phyloP scores from a whole-genome alignment of 176 grass and related monocot genomes.

The Oryza nivara region DNA sequence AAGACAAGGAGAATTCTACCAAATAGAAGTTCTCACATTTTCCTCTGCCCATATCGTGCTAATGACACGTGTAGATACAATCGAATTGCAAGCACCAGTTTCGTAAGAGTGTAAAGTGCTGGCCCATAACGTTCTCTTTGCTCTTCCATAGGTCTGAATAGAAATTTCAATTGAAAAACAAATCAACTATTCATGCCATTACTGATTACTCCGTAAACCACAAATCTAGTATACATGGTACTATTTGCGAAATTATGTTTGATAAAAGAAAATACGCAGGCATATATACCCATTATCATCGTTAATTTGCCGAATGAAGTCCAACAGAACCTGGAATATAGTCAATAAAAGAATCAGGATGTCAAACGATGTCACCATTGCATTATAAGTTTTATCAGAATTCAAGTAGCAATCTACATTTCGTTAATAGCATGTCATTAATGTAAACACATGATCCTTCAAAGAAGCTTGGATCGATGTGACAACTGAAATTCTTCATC shows the following conservation, averaged over 20 bases:
- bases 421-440: neutral
- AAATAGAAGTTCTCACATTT: slow-evolving; percentile 60
- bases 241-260: slow-evolving; percentile 2
- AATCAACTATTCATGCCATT: slow-evolving; percentile 13
- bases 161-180: slow-evolving; percentile 44
- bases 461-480: neutral
- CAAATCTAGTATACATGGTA: slow-evolving; percentile 4
- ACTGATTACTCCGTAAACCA: neutral
- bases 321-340: slow-evolving; percentile 78
- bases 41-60: slow-evolving; percentile 54
- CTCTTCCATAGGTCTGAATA: slow-evolving; percentile 91
- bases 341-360: slow-evolving; percentile 33
- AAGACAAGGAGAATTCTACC: too few species aligned
- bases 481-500: neutral
- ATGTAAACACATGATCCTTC: slow-evolving; percentile 6
- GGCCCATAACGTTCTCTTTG: slow-evolving; percentile 95
- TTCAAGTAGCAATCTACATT: slow-evolving; percentile 1
- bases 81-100: slow-evolving; percentile 68
- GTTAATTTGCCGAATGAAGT: slow-evolving; percentile 96
- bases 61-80: slow-evolving; percentile 75
- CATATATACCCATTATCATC: slow-evolving; percentile 84
- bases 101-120: slow-evolving; percentile 82
- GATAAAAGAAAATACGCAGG: slow-evolving; percentile 11
- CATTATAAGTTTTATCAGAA: slow-evolving; percentile 19
- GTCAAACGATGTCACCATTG: slow-evolving; percentile 31